These are phyloP conservation scores for Kandelia obovata DNA, from an alignment of 345 rosid genomes.

Conservation along the genomic window DNA sequence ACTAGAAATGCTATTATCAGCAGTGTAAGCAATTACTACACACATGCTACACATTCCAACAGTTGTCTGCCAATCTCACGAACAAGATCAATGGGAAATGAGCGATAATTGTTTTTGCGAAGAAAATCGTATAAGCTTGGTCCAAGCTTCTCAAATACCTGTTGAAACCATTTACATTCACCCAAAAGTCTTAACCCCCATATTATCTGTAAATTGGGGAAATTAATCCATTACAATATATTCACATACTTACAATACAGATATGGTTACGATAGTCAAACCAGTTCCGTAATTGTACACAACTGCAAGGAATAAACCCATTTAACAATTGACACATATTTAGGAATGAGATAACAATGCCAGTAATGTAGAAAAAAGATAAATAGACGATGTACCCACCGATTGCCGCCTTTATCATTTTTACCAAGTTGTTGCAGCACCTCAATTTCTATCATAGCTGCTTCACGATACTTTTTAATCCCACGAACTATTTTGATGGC, in stretches of 20 bases:
- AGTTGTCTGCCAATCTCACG: slow-evolving; percentile 99
- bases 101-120: slow-evolving; percentile 96
- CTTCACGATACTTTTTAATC: slow-evolving; percentile 80
- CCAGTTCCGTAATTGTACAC: slow-evolving; percentile 99
- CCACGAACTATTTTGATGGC: slow-evolving; percentile 90
- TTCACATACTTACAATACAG: slow-evolving; percentile 94
- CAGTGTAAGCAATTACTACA: slow-evolving; percentile 72
- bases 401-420: slow-evolving; percentile 77
- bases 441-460: slow-evolving; percentile 89
- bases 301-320: slow-evolving; percentile 96
- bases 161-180: slow-evolving; percentile 86
- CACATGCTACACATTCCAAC: slow-evolving; percentile 99
- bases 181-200: slow-evolving; percentile 77
- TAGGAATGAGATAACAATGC: slow-evolving; percentile 13
- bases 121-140: slow-evolving; percentile 99
- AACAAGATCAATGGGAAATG: slow-evolving; percentile 98
- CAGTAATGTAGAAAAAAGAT: slow-evolving; percentile 13
- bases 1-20: too few species aligned
- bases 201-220: slow-evolving; percentile 53
- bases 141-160: slow-evolving; percentile 99
- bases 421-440: slow-evolving; percentile 79
- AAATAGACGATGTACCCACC: slow-evolving; percentile 47
- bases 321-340: slow-evolving; percentile 49
- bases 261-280: slow-evolving; percentile 99
- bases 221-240: slow-evolving; percentile 55